A percentile compares a stretch with the other conserved stretches of the same genome.
Evolutionary conservation across 345 rosid genomes (phyloP).

Genomic region (Eucalyptus leucophloia): DNA sequence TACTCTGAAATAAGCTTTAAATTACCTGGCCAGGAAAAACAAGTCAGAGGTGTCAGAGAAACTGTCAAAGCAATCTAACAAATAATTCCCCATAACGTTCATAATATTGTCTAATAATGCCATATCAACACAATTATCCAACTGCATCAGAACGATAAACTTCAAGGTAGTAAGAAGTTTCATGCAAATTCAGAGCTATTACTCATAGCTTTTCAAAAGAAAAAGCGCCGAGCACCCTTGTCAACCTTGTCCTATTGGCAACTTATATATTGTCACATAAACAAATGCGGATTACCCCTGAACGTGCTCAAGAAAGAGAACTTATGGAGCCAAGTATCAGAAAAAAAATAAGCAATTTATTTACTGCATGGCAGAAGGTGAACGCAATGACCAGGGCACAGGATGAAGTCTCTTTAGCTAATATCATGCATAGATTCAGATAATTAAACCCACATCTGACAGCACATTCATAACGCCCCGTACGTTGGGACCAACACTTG

Average conservation of each 20-base stretch:
- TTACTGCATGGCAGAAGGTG: neutral
- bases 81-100: neutral
- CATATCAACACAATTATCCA: neutral
- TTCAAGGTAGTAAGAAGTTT: neutral
- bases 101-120: neutral
- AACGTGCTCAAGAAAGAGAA: neutral
- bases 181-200: neutral
- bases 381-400: neutral
- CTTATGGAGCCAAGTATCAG: neutral
- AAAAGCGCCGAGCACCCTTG: neutral
- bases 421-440: neutral
- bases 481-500: neutral
- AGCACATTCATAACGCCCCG: neutral
- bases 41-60: neutral
- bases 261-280: neutral
- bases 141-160: neutral
- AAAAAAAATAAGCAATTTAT: neutral
- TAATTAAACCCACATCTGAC: neutral
- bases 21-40: constrained; percentile 35
- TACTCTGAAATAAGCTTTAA: constrained; percentile 79
- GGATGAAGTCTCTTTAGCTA: neutral
- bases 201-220: neutral
- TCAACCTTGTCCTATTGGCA: neutral
- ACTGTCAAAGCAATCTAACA: neutral
- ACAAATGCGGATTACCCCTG: neutral